These are phyloP conservation scores for Podaxis sp. DNA, from an alignment of 768 basidiomycete species.

Conservation along the genomic window DNA sequence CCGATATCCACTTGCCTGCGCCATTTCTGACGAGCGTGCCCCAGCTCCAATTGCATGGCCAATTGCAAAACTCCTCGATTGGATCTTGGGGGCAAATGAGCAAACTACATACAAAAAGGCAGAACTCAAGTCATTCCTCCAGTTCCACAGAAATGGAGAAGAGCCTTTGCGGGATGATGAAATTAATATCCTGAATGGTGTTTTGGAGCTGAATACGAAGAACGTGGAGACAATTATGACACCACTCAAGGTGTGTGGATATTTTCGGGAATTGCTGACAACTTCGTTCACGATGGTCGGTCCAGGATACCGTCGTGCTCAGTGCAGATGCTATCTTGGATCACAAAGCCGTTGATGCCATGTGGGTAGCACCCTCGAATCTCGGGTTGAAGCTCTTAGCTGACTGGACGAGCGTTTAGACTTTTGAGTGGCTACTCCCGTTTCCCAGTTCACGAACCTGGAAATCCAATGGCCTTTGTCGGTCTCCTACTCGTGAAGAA, in stretches of 20 bases:
- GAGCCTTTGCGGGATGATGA: slow-evolving; percentile 82
- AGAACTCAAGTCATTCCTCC: slow-evolving; percentile 74
- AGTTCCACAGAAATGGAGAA: slow-evolving; percentile 75
- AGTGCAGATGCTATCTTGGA: slow-evolving; percentile 78
- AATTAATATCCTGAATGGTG: slow-evolving; percentile 78
- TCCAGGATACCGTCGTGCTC: slow-evolving; percentile 80
- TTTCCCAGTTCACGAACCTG: slow-evolving; percentile 82
- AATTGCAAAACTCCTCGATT: slow-evolving; percentile 80
- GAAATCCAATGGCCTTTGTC: slow-evolving; percentile 66
- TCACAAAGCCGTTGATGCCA: slow-evolving; percentile 71
- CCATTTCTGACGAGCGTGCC: slow-evolving; percentile 20
- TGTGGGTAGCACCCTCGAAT: slow-evolving; percentile 41
- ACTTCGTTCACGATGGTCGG: background rate
- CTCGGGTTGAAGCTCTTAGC: background rate
- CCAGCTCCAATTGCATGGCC: slow-evolving; percentile 80
- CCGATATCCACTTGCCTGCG: background rate
- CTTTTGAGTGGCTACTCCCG: slow-evolving; percentile 86
- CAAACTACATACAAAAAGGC: slow-evolving; percentile 81
- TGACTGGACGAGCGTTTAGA: slow-evolving; percentile 32
- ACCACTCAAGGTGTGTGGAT: slow-evolving; percentile 57
- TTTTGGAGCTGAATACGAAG: slow-evolving; percentile 75
- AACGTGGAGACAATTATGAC: slow-evolving; percentile 82
- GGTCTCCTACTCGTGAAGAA: slow-evolving; percentile 86
- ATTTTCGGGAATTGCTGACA: slow-evolving; percentile 13
- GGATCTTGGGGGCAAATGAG: slow-evolving; percentile 73